Evolutionary conservation across 2,329 filamentous ascomycete genomes (phyloP).

Genomic region (Fusarium sp.): DNA sequence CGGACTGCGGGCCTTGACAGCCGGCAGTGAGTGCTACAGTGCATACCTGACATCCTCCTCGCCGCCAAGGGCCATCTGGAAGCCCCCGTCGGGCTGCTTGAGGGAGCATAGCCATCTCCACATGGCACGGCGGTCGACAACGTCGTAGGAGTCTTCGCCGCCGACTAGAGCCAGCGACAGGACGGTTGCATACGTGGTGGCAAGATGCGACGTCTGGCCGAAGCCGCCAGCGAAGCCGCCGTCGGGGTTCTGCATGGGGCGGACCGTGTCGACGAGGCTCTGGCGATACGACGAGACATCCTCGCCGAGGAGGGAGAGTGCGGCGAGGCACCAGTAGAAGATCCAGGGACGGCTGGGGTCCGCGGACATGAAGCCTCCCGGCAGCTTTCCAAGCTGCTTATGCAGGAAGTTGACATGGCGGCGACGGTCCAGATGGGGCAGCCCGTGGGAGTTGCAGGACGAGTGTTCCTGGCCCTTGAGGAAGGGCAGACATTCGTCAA

Average conservation of each 20-base stretch:
- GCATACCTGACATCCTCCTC: conserved; percentile 91
- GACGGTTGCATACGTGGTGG: conserved; percentile 87
- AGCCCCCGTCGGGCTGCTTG: conserved; percentile 91
- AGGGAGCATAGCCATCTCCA: conserved; percentile 91
- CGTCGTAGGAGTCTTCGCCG: conserved; percentile 76
- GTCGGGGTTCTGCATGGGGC: conserved; percentile 81
- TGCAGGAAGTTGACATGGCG: conserved; percentile 73
- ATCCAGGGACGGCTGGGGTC: conserved; percentile 95
- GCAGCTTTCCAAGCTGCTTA: conserved; percentile 70
- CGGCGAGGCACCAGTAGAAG: conserved; percentile 90
- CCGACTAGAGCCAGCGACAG: conserved; percentile 84
- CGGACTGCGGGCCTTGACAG: conserved; percentile 31
- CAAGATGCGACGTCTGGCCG: conserved; percentile 89
- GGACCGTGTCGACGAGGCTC: conserved; percentile 79
- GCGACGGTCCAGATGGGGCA: conserved; percentile 78
- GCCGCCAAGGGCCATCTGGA: conserved; percentile 85
- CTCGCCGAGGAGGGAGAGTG: conserved; percentile 80
- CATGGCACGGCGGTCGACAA: conserved; percentile 85
- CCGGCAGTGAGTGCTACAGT: conserved; percentile 22
- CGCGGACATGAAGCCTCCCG: conserved; percentile 76
- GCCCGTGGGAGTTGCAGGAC: conserved; percentile 75
- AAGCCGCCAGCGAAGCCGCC: conserved; percentile 96
- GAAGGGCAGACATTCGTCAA: conserved; percentile 76
- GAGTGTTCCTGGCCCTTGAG: conserved; percentile 67
- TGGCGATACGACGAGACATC: conserved; percentile 77